Percentiles rank a stretch among this genome's conserved stretches.
Evolutionary conservation across 2,329 filamentous ascomycete species (phyloP).

Genomic region (Penicillium brasilianum): DNA sequence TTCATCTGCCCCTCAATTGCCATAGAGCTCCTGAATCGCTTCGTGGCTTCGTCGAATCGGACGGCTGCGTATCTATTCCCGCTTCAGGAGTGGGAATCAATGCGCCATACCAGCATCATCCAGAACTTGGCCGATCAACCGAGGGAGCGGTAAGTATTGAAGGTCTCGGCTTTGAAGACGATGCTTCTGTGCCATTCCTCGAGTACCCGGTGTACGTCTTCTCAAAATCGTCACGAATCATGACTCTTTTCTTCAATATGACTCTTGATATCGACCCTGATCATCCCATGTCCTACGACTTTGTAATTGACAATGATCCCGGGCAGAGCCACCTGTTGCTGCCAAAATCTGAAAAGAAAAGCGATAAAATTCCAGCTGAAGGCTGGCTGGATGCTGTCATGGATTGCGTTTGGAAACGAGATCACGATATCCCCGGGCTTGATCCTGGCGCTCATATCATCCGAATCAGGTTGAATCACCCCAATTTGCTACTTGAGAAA

Average conservation of each 20-base stretch:
- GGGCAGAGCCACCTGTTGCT: slow-evolving; percentile 15
- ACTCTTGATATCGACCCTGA: slow-evolving; percentile 59
- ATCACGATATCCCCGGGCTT: slow-evolving; percentile 17
- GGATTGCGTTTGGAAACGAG: slow-evolving; percentile 25
- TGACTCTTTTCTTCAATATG: slow-evolving; percentile 50
- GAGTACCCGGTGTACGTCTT: slow-evolving; percentile 68
- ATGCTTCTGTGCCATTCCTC: slow-evolving; percentile 38
- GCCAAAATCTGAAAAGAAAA: slow-evolving; percentile 8
- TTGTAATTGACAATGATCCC: slow-evolving; percentile 52
- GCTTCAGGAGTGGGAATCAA: slow-evolving; percentile 4
- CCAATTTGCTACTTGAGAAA: slow-evolving; percentile 62
- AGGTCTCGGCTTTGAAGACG: background rate
- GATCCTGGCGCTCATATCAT: slow-evolving; percentile 14
- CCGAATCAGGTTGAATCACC: slow-evolving; percentile 45
- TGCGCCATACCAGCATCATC: slow-evolving; percentile 18
- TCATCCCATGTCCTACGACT: slow-evolving; percentile 56
- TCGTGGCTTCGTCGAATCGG: slow-evolving; percentile 67
- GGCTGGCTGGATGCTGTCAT: slow-evolving; percentile 22
- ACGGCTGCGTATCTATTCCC: slow-evolving; percentile 47
- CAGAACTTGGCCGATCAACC: slow-evolving; percentile 15
- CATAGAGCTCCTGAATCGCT: slow-evolving; percentile 58
- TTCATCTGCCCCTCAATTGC: slow-evolving; percentile 62
- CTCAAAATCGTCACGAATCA: slow-evolving; percentile 50
- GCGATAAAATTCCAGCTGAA: slow-evolving; percentile 15
- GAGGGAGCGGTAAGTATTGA: slow-evolving; percentile 15